A percentile compares a stretch with the other conserved stretches of the same genome.
These are phyloP conservation scores for Penicillium crystallinum DNA, from an alignment of 495 filamentous ascomycete species.

Conservation along the genomic window DNA sequence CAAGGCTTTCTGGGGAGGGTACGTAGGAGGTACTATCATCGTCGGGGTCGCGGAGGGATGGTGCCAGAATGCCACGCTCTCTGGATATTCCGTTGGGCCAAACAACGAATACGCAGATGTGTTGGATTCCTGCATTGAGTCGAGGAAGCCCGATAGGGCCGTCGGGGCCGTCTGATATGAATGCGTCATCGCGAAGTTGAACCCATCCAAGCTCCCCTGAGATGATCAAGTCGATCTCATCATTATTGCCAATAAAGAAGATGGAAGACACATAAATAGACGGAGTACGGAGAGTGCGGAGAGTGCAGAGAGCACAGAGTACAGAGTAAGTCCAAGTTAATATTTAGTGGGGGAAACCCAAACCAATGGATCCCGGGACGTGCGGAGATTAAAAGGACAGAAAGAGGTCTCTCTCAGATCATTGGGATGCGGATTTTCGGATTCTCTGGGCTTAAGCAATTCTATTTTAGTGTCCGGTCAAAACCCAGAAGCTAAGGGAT, in stretches of 20 bases:
- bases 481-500: conserved; percentile 5
- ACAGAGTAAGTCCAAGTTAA: not conserved
- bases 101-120: conserved; percentile 37
- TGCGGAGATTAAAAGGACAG: conserved; percentile 22
- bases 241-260: not conserved
- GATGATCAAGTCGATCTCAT: not conserved
- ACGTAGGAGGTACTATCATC: conserved; percentile 21
- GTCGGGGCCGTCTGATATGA: conserved; percentile 32
- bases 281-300: not conserved
- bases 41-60: conserved; percentile 25
- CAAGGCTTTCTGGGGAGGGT: conserved; percentile 22
- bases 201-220: not conserved
- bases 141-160: conserved; percentile 28
- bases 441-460: not conserved
- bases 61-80: conserved; percentile 43
- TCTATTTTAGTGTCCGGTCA: conserved; percentile 8
- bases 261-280: not conserved
- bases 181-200: conserved; percentile 27
- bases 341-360: conserved; percentile 16
- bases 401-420: not conserved
- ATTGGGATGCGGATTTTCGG: not conserved
- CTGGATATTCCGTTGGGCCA: conserved; percentile 34
- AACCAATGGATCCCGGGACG: conserved; percentile 17
- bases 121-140: conserved; percentile 24
- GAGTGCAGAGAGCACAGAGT: too few relatives aligned